Conservation (phyloP, 129 eudicot genomes). For the Lactuca saligna region DNA sequence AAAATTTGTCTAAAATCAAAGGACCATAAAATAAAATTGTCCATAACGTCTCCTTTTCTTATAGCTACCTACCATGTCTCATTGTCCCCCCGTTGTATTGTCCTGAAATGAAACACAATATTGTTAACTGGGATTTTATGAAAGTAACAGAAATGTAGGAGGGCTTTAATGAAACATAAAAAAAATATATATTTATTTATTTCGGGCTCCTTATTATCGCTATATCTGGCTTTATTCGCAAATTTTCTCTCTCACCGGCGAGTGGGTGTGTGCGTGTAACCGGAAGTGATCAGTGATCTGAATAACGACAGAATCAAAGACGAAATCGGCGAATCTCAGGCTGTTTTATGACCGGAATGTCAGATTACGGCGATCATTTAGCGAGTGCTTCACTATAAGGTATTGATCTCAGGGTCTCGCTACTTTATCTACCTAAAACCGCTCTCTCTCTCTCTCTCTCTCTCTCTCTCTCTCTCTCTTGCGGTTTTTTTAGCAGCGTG, state of each 20-base stretch:
- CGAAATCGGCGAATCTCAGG: constrained; percentile 41
- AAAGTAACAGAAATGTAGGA: not conserved
- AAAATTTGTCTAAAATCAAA: not conserved
- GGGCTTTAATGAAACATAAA: constrained; percentile 5
- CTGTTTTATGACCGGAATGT: constrained; percentile 39
- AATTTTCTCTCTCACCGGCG: constrained; percentile 31
- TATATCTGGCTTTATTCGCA: constrained; percentile 4
- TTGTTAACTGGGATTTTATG: not conserved
- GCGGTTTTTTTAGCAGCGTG: not conserved
- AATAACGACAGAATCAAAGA: constrained; percentile 14
- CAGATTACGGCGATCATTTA: constrained; percentile 28
- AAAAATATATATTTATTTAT: constrained; percentile 18
- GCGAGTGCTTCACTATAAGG: constrained; percentile 21
- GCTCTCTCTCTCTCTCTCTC: constrained; percentile 11
- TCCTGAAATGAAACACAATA: constrained; percentile 12
- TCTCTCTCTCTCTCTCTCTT: constrained; percentile 6
- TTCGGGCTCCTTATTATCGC: constrained; percentile 8
- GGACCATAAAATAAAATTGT: not conserved
- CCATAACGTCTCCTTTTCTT: not conserved
- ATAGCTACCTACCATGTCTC: not conserved
- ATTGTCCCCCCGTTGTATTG: constrained; percentile 11
- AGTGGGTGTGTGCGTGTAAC: constrained; percentile 20
- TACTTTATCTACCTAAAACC: constrained; percentile 19
- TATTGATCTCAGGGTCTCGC: constrained; percentile 17
- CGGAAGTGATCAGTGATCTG: constrained; percentile 25